Percentiles rank a stretch among this genome's conserved stretches.
These are phyloP conservation scores for Hypoxylon fuscum DNA, from an alignment of 495 filamentous ascomycete genomes.

Conservation along the genomic window DNA sequence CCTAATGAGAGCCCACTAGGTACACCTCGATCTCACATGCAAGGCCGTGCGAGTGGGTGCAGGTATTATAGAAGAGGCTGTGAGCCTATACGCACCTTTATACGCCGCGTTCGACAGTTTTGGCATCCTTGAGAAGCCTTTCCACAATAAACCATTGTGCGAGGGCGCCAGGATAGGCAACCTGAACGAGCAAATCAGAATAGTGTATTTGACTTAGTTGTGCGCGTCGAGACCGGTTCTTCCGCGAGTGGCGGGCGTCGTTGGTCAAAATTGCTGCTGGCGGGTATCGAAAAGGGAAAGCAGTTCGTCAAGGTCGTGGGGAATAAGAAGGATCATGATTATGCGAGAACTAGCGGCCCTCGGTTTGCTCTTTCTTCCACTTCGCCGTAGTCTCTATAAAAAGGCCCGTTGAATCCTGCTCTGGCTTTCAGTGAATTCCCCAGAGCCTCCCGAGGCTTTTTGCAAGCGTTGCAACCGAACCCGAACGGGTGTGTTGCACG, in stretches of 20 bases:
- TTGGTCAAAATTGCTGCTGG: constrained; percentile 35
- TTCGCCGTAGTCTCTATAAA: constrained; percentile 21
- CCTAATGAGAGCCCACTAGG: constrained; percentile 5
- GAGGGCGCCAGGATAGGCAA: constrained; percentile 38
- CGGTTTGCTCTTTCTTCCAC: constrained; percentile 13
- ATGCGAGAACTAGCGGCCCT: constrained; percentile 34
- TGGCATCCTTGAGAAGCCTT: constrained; percentile 76
- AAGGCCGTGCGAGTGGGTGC: constrained; percentile 22
- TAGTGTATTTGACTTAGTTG: constrained; percentile 16
- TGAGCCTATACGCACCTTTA: constrained; percentile 59
- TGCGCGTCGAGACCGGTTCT: constrained; percentile 26
- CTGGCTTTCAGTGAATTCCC: neutral
- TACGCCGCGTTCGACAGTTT: constrained; percentile 70
- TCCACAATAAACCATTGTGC: constrained; percentile 75
- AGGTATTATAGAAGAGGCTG: constrained; percentile 13
- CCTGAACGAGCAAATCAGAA: constrained; percentile 40
- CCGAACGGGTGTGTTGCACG: constrained; percentile 26
- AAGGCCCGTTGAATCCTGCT: constrained; percentile 15
- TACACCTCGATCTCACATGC: constrained; percentile 22
- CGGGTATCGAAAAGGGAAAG: constrained; percentile 46
- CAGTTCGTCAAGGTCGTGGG: constrained; percentile 44
- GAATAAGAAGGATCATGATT: constrained; percentile 41
- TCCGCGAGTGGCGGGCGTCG: constrained; percentile 36
- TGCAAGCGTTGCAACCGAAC: constrained; percentile 14
- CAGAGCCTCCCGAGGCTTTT: constrained; percentile 9